Evolutionary conservation across 2,329 filamentous ascomycete genomes (phyloP), one percentile per base, ranked within the genome.

Genomic region (Trichoderma asperellum): DNA sequence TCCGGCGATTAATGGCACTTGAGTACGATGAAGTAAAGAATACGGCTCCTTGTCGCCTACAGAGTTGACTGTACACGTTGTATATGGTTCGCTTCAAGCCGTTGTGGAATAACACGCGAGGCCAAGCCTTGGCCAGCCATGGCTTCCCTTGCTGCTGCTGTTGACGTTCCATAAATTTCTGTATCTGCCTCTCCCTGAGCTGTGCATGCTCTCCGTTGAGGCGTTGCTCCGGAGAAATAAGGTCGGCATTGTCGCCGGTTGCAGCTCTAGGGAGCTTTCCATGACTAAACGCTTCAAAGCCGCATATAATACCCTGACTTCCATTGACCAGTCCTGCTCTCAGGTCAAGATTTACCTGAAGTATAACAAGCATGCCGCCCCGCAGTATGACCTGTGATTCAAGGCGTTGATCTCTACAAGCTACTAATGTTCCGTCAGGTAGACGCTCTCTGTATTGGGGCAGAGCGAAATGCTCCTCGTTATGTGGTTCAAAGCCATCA

Each of bases 1-100:
- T 0, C 85, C 89, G 0, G 87, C 80, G 2, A 83, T 77, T 0
- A 91, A 80, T 0, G 89, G 89, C 10, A 91, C 83, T 74, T 91
- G 88, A 0, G 88, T 88, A 21, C 89, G 81, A 71, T 66, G 53
- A 2, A 66, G 53, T 14, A 66, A 14, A 18, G 63, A 66, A 21
- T 84, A 85, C 0, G 85, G 85, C 63, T 75, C 32, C 2, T 78
- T 75, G 55, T 83, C 78, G 2, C 85, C 86, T 0, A 87, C 70
- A 68, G 85, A 79, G 32, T 79, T 82, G 37, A 86, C 76, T 12
- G 81, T 80, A 73, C 85, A 88, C 12, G 85, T 81, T 81, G 47
- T 80, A 83, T 37, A 90, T 86, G 1, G 82, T 82, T 3, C 79
- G 76, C 5, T 73, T 75, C 0, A 59, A 5, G 0, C 83, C 83